Evolutionary conservation across 2,329 filamentous ascomycete genomes (phyloP).

Genomic region (Aspergillus japonicus): DNA sequence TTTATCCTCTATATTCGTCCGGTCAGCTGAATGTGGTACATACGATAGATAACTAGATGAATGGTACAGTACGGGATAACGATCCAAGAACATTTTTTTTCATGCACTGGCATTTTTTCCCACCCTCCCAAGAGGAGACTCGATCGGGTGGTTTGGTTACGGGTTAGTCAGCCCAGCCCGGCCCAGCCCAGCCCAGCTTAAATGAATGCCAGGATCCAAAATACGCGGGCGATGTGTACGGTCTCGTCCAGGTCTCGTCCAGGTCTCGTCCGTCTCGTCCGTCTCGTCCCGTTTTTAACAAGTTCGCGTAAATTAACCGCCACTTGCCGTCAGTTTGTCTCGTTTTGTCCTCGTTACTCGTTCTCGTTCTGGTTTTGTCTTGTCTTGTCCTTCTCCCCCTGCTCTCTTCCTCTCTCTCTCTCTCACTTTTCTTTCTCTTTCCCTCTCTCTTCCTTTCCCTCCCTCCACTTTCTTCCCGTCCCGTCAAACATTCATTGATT

Average conservation of each 20-base stretch:
- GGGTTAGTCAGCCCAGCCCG: not conserved
- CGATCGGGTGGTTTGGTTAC: too few species aligned
- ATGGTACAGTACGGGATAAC: too few species aligned
- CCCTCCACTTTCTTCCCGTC: slow-evolving; percentile 9
- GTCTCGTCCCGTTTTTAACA: slow-evolving; percentile 18
- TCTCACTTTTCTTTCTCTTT: slow-evolving; percentile 12
- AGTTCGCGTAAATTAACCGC: slow-evolving; percentile 31
- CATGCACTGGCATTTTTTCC: not conserved
- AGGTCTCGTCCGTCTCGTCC: slow-evolving; percentile 13
- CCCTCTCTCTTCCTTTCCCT: slow-evolving; percentile 1
- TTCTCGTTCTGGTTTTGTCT: slow-evolving; percentile 18
- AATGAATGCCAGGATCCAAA: slow-evolving; percentile 16
- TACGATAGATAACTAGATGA: not conserved
- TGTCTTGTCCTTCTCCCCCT: slow-evolving; percentile 18
- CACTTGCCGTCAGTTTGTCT: slow-evolving; percentile 15
- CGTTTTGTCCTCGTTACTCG: slow-evolving; percentile 19
- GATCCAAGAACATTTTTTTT: not conserved
- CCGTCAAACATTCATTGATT: slow-evolving; percentile 11
- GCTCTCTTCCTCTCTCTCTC: slow-evolving; percentile 1
- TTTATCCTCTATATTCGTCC: too few species aligned
- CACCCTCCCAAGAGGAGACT: too few species aligned
- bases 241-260: slow-evolving; percentile 11
- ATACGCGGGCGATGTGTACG: slow-evolving; percentile 20
- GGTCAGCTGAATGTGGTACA: not conserved
- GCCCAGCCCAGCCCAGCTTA: not conserved